Base-by-base conservation (phyloP, 768 basidiomycete species). In the Sistotremastrum suecicum region DNA sequence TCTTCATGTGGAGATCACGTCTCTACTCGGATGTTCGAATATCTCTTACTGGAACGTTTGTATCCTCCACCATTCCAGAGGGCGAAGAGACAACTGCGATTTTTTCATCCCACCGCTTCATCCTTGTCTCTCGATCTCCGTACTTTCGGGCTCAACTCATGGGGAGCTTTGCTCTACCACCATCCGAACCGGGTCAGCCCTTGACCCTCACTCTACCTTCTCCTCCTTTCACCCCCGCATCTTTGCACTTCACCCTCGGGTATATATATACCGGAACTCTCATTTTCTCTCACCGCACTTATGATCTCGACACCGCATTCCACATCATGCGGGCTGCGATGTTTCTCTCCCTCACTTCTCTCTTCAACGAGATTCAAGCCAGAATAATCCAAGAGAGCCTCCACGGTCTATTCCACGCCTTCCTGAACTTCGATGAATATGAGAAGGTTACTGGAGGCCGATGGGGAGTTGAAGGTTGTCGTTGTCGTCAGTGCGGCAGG, bases 191-290 rank as follows among this genome's bases (percentile, higher is more conserved):
- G 2, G 54, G 53, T 8, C 78, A 80, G 47, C 73, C 73, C 0
- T 60, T 76, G 0, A 78, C 74, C 0, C 63, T 95, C 7, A 76
- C 70, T 0, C 74, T 97, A 4, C 88, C 87, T 1, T 88, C 83
- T 0, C 91, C 94, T 0, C 91, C 92, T 0, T 98, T 98, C 63
- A 94, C 94, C 0, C 88, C 92, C 0, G 84, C 92, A 1, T 86
- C 90, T 0, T 70, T 95, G 4, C 88, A 94, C 58, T 97, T 97
- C 60, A 88, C 88, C 36, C 74, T 97, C 41, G 90, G 90, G 3
- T 97, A 83, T 64, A 78, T 98, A 40, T 98, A 98, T 57, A 87
- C 90, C 4, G 95, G 94, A 38, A 94, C 90, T 3, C 81, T 98
- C 39, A 70, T 82, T 31, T 95, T 98, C 60, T 90, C 87, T 3